Percentiles rank a stretch among this genome's conserved stretches.
Evolutionary conservation across 805 yeast species (phyloP).

Genomic region (Teunomyces pallodes): DNA sequence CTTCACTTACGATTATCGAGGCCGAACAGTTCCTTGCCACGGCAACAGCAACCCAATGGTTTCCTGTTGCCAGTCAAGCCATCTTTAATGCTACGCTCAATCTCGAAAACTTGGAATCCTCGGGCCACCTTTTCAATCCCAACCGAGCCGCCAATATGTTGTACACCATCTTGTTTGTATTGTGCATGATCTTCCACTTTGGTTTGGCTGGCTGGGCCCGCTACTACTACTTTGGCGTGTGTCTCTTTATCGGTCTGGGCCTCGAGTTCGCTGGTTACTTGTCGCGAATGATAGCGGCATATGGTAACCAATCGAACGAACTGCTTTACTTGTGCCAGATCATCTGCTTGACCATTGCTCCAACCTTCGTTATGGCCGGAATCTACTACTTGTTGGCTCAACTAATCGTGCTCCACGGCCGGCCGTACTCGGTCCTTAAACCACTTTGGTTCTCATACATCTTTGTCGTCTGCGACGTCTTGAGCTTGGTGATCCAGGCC

Average conservation of each 20-base stretch:
- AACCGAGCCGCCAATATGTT: slow-evolving; percentile 56
- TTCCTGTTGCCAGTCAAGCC: slow-evolving; percentile 18
- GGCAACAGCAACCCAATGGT: slow-evolving; percentile 15
- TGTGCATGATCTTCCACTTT: slow-evolving; percentile 15
- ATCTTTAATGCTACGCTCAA: slow-evolving; percentile 20
- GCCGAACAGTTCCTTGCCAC: slow-evolving; percentile 21
- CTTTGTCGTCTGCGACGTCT: slow-evolving; percentile 64
- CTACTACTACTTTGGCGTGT: slow-evolving; percentile 65
- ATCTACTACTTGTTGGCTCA: slow-evolving; percentile 72
- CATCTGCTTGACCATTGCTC: slow-evolving; percentile 70
- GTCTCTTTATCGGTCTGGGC: slow-evolving; percentile 54
- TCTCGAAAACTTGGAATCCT: slow-evolving; percentile 12
- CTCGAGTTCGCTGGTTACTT: slow-evolving; percentile 69
- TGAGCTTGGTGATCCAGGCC: slow-evolving; percentile 66
- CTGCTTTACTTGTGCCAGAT: slow-evolving; percentile 60
- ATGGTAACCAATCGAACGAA: slow-evolving; percentile 22
- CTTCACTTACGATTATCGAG: slow-evolving; percentile 18
- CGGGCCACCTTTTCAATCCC: slow-evolving; percentile 34
- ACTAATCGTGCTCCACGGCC: slow-evolving; percentile 52
- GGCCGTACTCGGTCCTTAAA: slow-evolving; percentile 44
- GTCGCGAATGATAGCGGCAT: slow-evolving; percentile 52
- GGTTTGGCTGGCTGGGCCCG: slow-evolving; percentile 39
- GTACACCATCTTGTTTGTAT: slow-evolving; percentile 53
- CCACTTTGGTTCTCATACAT: slow-evolving; percentile 64
- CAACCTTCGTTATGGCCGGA: slow-evolving; percentile 84